These are phyloP conservation scores for Fistulina hepatica DNA, from an alignment of 1,284 basidiomycete genomes.

Conservation along the genomic window DNA sequence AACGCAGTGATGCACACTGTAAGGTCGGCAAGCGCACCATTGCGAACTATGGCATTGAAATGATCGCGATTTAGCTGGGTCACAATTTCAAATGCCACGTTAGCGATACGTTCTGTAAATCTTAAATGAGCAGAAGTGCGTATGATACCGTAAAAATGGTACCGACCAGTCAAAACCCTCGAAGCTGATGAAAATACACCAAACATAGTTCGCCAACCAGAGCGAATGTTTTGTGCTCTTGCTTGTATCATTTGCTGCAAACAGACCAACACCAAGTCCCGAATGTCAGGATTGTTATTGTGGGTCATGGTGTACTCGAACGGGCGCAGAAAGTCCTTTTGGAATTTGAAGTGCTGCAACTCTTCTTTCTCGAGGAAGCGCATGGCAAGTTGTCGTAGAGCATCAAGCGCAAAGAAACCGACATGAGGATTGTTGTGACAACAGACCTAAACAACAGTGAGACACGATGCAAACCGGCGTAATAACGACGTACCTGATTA, in stretches of 20 bases:
- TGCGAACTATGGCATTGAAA: conserved; percentile 81
- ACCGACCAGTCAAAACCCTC: conserved; percentile 77
- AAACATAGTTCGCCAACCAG: conserved; percentile 99
- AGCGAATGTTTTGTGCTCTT: conserved; percentile 88
- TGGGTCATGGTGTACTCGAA: conserved; percentile 98
- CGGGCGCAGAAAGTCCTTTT: conserved; percentile 97
- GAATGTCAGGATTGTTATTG: conserved; percentile 89
- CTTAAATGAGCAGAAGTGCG: conserved; percentile 3
- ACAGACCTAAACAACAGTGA: conserved; percentile 53
- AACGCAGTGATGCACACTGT: conserved; percentile 98
- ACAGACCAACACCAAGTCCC: conserved; percentile 98
- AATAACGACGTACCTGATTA: conserved; percentile 65
- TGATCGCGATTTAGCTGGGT: conserved; percentile 86
- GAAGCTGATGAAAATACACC: conserved; percentile 96
- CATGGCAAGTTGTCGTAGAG: conserved; percentile 96
- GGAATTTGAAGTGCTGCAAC: conserved; percentile 96
- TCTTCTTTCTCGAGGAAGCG: conserved; percentile 99
- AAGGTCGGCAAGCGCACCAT: conserved; percentile 92
- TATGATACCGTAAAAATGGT: background rate
- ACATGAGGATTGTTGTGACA: conserved; percentile 98
- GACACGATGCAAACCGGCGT: conserved; percentile 1
- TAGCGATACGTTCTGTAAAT: conserved; percentile 86
- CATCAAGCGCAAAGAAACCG: conserved; percentile 94
- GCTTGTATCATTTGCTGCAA: conserved; percentile 99
- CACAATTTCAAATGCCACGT: conserved; percentile 94